Evolutionary conservation across 805 yeast genomes (phyloP), one percentile per base, ranked within the genome.

Genomic region (Lipomyces spencermartinsiae): DNA sequence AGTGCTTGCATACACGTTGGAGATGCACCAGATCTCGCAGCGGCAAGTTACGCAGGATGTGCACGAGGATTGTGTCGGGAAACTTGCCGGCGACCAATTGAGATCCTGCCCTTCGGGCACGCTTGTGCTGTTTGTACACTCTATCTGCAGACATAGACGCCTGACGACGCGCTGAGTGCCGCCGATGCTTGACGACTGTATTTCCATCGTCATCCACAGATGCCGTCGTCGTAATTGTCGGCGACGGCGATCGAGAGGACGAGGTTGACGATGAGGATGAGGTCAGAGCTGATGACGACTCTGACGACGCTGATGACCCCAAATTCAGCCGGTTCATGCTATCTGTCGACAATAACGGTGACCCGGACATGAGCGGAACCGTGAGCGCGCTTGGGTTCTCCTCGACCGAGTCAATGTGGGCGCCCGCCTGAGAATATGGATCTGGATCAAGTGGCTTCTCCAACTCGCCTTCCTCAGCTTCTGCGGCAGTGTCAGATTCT

Each of bases 21-120:
- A 86, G 72, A 72, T 82, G 84, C 90, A 89, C 86, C 66, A 88
- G 77, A n/a, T 83, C 84, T 0, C 87, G 88, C 35, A 90, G 79
- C 8, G 84, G 81, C 58, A 89, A 76, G 66, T 79, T 79, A 54
- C 82, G 82, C 71, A 90, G 88, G 0, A 88, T 83, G 66, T 79
- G 79, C 34, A 88, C 75, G 54, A 89, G 78, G 5, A 89, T 75
- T 22, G 85, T 79, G 75, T 89, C 93, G 0, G 92, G 88, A 39
- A 90, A 78, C 14, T 33, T 7, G 9, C 62, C 33, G 58, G 54
- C 37, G 31, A 12, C 10, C 9, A 53, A 2, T 4, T 53, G 56
- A 10, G 56, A 9, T 53, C 34, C 56, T n/a, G 56, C 29, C n/a
- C 64, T 14, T n/a, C 64, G 53, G 12, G 67, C 51, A 8, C 64